Base-by-base conservation (phyloP, 495 filamentous ascomycete species). In the Melanomma pulvis-pyrius region DNA sequence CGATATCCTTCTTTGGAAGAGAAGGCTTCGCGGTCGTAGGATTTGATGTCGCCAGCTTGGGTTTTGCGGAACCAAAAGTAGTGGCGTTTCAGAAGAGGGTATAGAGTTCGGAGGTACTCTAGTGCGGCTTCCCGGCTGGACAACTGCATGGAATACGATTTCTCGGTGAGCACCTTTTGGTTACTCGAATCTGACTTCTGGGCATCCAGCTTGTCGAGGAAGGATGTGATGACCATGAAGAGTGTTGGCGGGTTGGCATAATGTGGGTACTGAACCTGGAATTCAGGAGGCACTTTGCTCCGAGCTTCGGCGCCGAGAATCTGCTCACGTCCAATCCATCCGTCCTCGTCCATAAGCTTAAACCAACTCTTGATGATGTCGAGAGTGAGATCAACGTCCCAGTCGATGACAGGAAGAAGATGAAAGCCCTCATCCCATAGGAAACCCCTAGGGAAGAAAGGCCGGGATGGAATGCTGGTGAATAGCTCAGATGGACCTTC, bases 351-450 rank as follows among this genome's bases (percentile, higher is more conserved):
- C 83, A 97, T 96, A 5, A 96, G 83, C 61, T 87, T 91, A 77
- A 96, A 92, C 96, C 96, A 98, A 76, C 90, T 96, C 79, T 90
- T 91, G 59, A 98, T 87, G 62, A 98, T 90, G 62, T 97, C 92
- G 24, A 98, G 87, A 0, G 82, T 85, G 50, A 98, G 84, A 74
- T 96, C 92, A 32, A 90, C 87, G 72, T 98, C 94, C 86, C 91
- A 98, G 68, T 98, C 96, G 22, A 89, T 83, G 49, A 98, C 85
- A 19, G 96, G 96, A 59, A 98, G 82, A 34, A 98, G 81, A 73
- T 98, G 94, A 78, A 98, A 98, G 1, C 94, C 94, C 73, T 98
- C 94, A 74, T 98, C 94, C 94, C 94, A 98, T 8, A 97, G 81
- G 76, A 98, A 98, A 0, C 94, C 94, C 72, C 94, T 81, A 0